Conservation (phyloP, 306 rosid genomes). For the Malus orientalis region DNA sequence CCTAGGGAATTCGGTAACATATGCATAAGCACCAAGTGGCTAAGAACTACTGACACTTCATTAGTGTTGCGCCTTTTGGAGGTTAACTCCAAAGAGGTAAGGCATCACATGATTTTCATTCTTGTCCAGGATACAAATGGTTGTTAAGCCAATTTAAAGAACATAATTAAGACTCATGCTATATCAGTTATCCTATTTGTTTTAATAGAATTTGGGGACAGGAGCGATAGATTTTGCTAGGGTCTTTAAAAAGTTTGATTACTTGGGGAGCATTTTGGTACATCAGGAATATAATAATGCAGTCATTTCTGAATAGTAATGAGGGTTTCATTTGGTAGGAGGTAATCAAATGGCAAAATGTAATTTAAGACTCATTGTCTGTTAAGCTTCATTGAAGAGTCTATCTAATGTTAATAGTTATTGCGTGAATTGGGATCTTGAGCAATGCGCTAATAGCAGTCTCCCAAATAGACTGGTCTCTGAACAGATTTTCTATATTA, state of each 20-base stretch:
- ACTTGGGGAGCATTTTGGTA: background rate
- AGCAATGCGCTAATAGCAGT: background rate
- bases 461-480: background rate
- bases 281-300: background rate
- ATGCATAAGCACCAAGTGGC: constrained; percentile 58
- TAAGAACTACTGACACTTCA: constrained; percentile 47
- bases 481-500: background rate
- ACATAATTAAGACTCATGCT: background rate
- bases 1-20: constrained; percentile 83
- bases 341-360: background rate
- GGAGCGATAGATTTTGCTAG: background rate
- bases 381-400: background rate
- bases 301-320: background rate
- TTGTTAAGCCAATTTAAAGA: background rate
- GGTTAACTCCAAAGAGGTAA: constrained; percentile 57
- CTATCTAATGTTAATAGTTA: background rate
- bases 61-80: constrained; percentile 66
- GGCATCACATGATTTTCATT: background rate
- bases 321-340: background rate
- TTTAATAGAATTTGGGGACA: background rate
- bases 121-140: background rate
- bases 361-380: background rate
- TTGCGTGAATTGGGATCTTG: background rate
- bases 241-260: background rate
- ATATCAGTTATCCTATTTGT: background rate